Evolutionary conservation across 1,284 basidiomycete species (phyloP).

Genomic region (Cutaneotrichosporon mucoides): DNA sequence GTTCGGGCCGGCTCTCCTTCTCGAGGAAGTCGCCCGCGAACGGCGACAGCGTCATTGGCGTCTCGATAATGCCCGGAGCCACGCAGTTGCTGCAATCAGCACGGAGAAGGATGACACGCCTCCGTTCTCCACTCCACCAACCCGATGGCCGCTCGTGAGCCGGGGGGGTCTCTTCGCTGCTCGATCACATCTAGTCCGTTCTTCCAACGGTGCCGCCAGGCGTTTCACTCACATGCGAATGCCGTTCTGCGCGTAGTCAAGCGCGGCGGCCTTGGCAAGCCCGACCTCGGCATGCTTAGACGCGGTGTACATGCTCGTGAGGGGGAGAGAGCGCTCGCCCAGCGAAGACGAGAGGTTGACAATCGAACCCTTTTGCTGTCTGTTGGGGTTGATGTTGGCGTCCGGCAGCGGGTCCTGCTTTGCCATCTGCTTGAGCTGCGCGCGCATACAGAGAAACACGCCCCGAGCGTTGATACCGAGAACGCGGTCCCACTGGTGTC

Average conservation of each 20-base stretch:
- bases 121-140: no score
- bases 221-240: constrained; percentile 8
- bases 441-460: constrained; percentile 15
- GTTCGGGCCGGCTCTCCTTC: constrained; percentile 12
- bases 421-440: constrained; percentile 14
- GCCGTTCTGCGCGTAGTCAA: constrained; percentile 12
- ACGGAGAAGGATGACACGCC: background rate
- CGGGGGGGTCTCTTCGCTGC: no score
- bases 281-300: constrained; percentile 20
- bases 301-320: constrained; percentile 1
- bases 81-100: constrained; percentile 14
- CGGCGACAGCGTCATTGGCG: constrained; percentile 21
- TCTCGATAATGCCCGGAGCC: constrained; percentile 16
- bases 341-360: constrained; percentile 14
- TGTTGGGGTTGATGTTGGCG: background rate
- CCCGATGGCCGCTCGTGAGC: background rate
- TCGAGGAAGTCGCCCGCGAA: constrained; percentile 16
- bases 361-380: constrained; percentile 20
- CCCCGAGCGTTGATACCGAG: constrained; percentile 6
- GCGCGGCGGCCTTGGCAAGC: constrained; percentile 8
- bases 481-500: background rate
- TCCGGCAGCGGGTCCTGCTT: constrained; percentile 8
- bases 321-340: background rate
- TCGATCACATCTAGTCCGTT: no score
- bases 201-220: no score